These are phyloP conservation scores for Diaporthe caulivora DNA, from an alignment of 2,329 filamentous ascomycete genomes.

Conservation along the genomic window DNA sequence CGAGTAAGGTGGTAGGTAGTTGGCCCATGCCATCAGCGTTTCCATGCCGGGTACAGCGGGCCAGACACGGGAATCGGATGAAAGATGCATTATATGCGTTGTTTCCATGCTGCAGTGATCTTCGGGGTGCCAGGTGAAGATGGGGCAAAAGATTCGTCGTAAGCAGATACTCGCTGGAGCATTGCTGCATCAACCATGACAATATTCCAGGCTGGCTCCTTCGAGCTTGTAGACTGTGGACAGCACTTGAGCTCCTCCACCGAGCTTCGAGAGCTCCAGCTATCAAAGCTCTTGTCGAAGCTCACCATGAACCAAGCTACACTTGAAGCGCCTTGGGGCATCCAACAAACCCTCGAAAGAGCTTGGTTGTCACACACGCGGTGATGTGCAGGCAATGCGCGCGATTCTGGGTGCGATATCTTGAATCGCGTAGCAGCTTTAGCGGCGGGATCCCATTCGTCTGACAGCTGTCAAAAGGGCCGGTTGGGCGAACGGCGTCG, in stretches of 20 bases:
- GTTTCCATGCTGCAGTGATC: background rate
- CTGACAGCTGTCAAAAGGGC: slow-evolving; percentile 10
- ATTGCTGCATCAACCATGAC: too few relatives aligned
- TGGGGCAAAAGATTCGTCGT: background rate
- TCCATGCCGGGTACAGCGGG: background rate
- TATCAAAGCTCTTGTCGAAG: background rate
- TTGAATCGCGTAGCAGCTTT: slow-evolving; percentile 11
- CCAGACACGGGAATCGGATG: background rate
- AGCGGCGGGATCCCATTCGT: background rate
- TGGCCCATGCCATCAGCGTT: background rate
- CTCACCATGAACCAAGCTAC: background rate
- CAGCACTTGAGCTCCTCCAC: too few relatives aligned
- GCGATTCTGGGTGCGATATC: background rate
- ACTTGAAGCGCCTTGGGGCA: background rate
- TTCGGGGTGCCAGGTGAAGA: background rate
- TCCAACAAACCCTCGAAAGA: background rate
- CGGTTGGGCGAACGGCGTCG: background rate
- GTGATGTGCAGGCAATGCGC: background rate
- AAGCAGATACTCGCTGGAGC: background rate
- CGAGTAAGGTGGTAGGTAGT: background rate
- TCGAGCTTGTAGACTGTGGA: background rate
- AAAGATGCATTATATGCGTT: background rate
- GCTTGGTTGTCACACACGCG: background rate
- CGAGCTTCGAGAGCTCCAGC: background rate
- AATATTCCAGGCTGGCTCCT: too few relatives aligned